These are phyloP conservation scores for Setomelanomma holmii DNA, from an alignment of 2,329 filamentous ascomycete species.

Conservation along the genomic window DNA sequence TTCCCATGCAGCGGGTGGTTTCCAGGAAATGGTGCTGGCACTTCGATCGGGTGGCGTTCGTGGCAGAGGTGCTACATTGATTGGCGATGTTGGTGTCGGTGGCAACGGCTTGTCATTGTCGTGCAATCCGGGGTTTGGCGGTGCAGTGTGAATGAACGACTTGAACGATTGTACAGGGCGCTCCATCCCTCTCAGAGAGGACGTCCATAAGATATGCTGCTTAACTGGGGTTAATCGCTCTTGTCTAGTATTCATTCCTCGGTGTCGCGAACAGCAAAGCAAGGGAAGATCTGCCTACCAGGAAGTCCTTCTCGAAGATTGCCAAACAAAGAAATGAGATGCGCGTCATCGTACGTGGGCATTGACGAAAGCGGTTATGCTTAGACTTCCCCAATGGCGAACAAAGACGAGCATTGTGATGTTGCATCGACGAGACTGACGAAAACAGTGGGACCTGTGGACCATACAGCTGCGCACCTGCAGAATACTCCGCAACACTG, in stretches of 20 bases:
- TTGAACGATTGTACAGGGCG: slow-evolving; percentile 41
- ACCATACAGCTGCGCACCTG: no score
- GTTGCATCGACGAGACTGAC: not conserved
- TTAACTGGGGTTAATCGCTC: slow-evolving; percentile 31
- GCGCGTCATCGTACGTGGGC: slow-evolving; percentile 28
- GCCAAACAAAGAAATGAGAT: slow-evolving; percentile 37
- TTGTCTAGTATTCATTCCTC: slow-evolving; percentile 33
- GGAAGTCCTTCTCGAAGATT: slow-evolving; percentile 34
- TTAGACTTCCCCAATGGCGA: slow-evolving; percentile 12
- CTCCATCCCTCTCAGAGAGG: slow-evolving; percentile 44
- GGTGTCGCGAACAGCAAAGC: slow-evolving; percentile 23
- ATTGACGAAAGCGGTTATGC: slow-evolving; percentile 19
- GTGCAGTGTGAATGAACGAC: slow-evolving; percentile 34
- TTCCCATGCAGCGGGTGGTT: slow-evolving; percentile 37
- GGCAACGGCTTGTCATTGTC: slow-evolving; percentile 35
- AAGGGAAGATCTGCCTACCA: slow-evolving; percentile 9
- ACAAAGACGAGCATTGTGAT: slow-evolving; percentile 33
- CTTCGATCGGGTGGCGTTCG: slow-evolving; percentile 2
- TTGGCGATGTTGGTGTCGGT: slow-evolving; percentile 21
- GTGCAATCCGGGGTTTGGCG: slow-evolving; percentile 20
- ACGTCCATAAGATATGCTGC: slow-evolving; percentile 28
- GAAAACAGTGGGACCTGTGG: no score
- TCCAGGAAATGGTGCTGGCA: slow-evolving; percentile 29
- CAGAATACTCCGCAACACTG: no score
- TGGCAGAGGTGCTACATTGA: not conserved